These are phyloP conservation scores for Macrotyloma uniflorum DNA, from an alignment of 306 rosid genomes.

Conservation along the genomic window DNA sequence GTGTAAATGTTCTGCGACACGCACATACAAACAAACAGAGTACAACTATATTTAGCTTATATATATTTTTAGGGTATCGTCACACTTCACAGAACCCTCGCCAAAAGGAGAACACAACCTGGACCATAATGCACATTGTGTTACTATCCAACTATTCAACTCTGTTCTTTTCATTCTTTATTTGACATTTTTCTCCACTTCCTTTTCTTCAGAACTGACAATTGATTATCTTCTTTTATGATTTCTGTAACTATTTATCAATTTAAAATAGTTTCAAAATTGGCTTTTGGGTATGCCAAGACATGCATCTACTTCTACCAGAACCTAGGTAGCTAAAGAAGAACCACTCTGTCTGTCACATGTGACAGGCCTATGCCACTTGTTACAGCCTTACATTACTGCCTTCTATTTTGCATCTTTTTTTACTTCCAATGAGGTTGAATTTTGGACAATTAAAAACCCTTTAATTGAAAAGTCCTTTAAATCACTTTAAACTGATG, in stretches of 20 bases:
- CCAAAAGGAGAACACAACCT: constrained; percentile 18
- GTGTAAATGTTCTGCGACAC: constrained; percentile 16
- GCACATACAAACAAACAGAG: constrained; percentile 17
- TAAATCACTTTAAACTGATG: no score
- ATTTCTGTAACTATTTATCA: not conserved
- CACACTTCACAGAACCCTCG: not conserved
- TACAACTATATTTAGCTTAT: constrained; percentile 11
- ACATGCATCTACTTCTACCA: not conserved
- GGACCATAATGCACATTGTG: not conserved
- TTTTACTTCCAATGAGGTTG: not conserved
- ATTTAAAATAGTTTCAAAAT: not conserved
- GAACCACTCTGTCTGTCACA: not conserved
- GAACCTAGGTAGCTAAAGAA: not conserved
- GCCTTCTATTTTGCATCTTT: not conserved
- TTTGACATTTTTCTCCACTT: not conserved
- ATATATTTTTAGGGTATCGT: not conserved
- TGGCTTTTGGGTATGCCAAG: not conserved
- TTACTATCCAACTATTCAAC: not conserved
- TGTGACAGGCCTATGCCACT: not conserved
- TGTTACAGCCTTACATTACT: not conserved
- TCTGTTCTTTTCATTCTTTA: not conserved
- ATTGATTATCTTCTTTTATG: not conserved
- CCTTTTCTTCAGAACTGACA: not conserved
- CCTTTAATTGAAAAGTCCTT: no score
- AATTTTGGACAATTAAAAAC: not conserved